phyloP scores from a whole-genome alignment of 768 basidiomycete species.

The Hygrocybe punicea region DNA sequence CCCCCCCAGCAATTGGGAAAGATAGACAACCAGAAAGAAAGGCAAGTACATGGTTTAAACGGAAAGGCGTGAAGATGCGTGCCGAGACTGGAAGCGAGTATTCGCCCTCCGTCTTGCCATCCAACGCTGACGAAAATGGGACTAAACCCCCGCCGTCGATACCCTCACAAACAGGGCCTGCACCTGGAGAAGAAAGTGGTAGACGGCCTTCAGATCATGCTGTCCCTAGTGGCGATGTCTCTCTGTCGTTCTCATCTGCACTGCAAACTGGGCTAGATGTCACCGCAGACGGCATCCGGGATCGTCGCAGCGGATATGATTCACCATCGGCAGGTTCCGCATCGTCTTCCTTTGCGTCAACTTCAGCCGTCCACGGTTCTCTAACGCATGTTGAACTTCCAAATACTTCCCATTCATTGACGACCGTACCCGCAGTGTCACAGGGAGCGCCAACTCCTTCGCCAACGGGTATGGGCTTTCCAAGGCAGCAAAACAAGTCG shows the following conservation, averaged over 20 bases:
- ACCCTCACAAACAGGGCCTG: conserved; percentile 13
- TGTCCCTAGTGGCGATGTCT: conserved; percentile 3
- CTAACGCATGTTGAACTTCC: not conserved
- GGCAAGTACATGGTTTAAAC: conserved; percentile 50
- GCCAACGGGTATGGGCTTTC: conserved; percentile 17
- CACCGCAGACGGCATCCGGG: not conserved
- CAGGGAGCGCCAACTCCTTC: conserved; percentile 21
- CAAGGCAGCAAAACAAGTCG: conserved; percentile 1
- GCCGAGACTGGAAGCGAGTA: conserved; percentile 28
- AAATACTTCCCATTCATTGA: conserved; percentile 21
- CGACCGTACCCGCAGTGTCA: conserved; percentile 16
- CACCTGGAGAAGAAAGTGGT: conserved; percentile 3
- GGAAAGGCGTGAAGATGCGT: conserved; percentile 45
- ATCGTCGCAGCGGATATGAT: conserved; percentile 9
- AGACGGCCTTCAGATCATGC: conserved; percentile 24
- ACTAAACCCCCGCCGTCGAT: conserved; percentile 6
- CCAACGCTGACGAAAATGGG: not conserved
- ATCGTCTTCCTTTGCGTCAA: conserved; percentile 12
- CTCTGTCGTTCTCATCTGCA: conserved; percentile 8
- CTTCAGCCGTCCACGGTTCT: conserved; percentile 3
- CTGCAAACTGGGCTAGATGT: not conserved
- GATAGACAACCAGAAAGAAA: conserved; percentile 42
- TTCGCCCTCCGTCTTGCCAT: not conserved
- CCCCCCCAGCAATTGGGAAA: conserved; percentile 28
- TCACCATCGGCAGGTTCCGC: conserved; percentile 17